Evolutionary conservation across 2,329 filamentous ascomycete genomes (phyloP).

Genomic region (Aureobasidium sp.): DNA sequence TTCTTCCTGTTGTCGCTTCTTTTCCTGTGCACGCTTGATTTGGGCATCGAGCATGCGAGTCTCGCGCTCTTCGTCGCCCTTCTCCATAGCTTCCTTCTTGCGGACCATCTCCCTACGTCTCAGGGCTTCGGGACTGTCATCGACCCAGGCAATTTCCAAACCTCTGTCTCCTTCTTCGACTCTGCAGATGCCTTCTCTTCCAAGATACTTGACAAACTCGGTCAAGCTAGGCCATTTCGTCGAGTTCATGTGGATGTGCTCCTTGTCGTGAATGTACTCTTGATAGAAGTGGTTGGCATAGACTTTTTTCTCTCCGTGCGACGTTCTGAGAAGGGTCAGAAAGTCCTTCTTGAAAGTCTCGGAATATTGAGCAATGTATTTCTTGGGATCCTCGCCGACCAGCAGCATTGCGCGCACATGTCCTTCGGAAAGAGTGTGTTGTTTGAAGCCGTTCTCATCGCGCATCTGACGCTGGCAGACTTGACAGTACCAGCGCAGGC

Average conservation of each 20-base stretch:
- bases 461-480: conserved; percentile 69
- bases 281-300: conserved; percentile 93
- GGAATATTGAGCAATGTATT: conserved; percentile 73
- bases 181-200: conserved; percentile 75
- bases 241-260: conserved; percentile 89
- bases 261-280: conserved; percentile 78
- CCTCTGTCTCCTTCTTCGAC: conserved; percentile 89
- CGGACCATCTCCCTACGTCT: conserved; percentile 70
- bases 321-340: conserved; percentile 64
- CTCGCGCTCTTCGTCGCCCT: conserved; percentile 84
- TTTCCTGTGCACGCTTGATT: conserved; percentile 64
- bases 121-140: conserved; percentile 81
- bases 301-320: conserved; percentile 84
- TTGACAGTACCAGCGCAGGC: conserved; percentile 84
- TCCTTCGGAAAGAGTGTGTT: conserved; percentile 70
- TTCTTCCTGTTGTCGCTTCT: conserved; percentile 46
- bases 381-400: conserved; percentile 79
- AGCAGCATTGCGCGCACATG: conserved; percentile 86
- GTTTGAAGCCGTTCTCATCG: conserved; percentile 84
- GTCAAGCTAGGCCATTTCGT: conserved; percentile 83
- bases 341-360: conserved; percentile 77
- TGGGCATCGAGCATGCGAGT: conserved; percentile 76
- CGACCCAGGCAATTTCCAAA: conserved; percentile 80
- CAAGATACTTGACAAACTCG: conserved; percentile 81
- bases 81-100: conserved; percentile 78